phyloP scores from a whole-genome alignment of 2,329 filamentous ascomycete genomes.

The Metarhizium humberi region DNA sequence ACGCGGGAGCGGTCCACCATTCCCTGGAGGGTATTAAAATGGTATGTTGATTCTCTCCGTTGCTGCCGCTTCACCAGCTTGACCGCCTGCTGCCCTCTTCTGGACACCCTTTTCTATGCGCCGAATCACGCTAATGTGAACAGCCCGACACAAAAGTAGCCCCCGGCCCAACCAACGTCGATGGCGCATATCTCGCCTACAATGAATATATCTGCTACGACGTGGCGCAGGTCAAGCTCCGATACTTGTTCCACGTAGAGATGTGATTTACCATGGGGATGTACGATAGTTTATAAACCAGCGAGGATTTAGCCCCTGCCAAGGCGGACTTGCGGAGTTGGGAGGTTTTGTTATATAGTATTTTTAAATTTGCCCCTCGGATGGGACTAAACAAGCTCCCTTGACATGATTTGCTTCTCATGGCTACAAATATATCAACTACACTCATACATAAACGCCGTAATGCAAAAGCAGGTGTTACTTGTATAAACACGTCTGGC shows the following conservation, averaged over 20 bases:
- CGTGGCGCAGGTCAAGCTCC: slow-evolving; percentile 57
- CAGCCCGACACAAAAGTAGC: slow-evolving; percentile 39
- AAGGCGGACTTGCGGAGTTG: too few relatives aligned
- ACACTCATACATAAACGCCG: neutral
- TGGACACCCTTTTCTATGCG: neutral
- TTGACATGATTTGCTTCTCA: too few relatives aligned
- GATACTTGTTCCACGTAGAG: slow-evolving; percentile 59
- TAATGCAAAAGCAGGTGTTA: neutral
- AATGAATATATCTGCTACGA: slow-evolving; percentile 71
- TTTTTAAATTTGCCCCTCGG: too few relatives aligned
- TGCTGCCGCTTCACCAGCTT: too few relatives aligned
- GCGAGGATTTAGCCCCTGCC: too few relatives aligned
- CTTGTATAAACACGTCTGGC: too few relatives aligned
- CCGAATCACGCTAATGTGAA: neutral
- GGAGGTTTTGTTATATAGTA: too few relatives aligned
- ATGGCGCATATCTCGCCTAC: slow-evolving; percentile 44
- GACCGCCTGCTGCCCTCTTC: neutral
- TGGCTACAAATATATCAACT: too few relatives aligned
- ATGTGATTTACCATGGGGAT: slow-evolving; percentile 20
- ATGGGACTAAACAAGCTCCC: too few relatives aligned
- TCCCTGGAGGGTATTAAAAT: slow-evolving; percentile 61
- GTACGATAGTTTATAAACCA: too few relatives aligned
- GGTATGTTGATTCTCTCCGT: slow-evolving; percentile 32
- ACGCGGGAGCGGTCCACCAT: slow-evolving; percentile 57
- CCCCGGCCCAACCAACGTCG: slow-evolving; percentile 39